Conservation (phyloP, 129 eudicot species). For the Tagetes erecta region DNA sequence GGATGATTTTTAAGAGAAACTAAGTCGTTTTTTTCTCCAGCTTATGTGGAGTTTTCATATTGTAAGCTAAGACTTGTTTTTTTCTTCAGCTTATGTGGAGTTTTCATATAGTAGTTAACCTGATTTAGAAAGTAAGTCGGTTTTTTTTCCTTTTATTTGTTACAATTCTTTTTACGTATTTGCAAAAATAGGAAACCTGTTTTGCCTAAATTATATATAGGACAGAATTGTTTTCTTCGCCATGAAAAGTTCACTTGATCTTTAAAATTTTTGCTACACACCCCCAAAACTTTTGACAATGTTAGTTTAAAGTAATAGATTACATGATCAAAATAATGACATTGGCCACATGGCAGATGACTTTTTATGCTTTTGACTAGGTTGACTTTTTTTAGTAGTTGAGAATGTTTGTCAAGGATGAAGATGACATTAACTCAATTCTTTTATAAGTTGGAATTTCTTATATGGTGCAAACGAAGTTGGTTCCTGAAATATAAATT, state of each 20-base stretch:
- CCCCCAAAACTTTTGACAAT: too few relatives aligned
- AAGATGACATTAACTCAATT: not conserved
- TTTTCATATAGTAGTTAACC: too few relatives aligned
- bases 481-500: not conserved
- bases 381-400: not conserved
- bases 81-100: too few relatives aligned
- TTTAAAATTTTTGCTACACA: not conserved
- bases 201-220: not conserved
- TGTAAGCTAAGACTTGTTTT: too few relatives aligned
- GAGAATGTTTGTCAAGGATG: not conserved
- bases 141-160: too few relatives aligned
- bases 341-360: not conserved
- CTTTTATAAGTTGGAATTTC: not conserved
- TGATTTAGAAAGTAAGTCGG: too few relatives aligned
- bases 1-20: too few relatives aligned
- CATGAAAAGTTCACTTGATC: not conserved
- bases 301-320: too few relatives aligned
- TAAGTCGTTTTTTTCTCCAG: too few relatives aligned
- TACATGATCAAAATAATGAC: too few relatives aligned
- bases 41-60: too few relatives aligned
- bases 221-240: not conserved
- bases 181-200: not conserved
- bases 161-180: too few relatives aligned
- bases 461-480: conserved; percentile 1
- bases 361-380: not conserved